A percentile compares a stretch with the other conserved stretches of the same genome.
Conservation (phyloP, 2,329 filamentous ascomycete species). For the Aspergillus brunneoviolaceus region DNA sequence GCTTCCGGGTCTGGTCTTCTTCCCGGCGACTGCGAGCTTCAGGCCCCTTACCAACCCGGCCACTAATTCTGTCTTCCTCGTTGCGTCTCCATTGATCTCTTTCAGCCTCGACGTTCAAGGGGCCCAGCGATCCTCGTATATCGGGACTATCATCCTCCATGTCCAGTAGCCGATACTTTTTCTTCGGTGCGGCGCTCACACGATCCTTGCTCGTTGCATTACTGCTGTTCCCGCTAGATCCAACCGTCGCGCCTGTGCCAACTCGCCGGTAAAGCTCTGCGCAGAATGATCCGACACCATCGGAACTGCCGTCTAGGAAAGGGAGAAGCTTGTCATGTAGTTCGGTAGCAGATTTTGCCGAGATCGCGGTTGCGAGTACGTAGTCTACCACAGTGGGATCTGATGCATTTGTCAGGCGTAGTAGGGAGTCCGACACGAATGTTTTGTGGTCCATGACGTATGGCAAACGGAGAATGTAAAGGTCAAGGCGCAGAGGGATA, state of each 20-base stretch:
- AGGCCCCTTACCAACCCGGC: conserved; percentile 23
- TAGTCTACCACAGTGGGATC: conserved; percentile 59
- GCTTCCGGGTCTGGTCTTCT: conserved; percentile 40
- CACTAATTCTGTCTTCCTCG: conserved; percentile 1
- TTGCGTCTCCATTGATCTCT: conserved; percentile 32
- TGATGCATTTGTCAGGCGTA: conserved; percentile 55
- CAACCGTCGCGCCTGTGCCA: conserved; percentile 22
- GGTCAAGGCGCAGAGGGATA: neutral
- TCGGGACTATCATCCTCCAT: conserved; percentile 51
- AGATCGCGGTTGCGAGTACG: conserved; percentile 54
- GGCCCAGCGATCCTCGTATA: conserved; percentile 31
- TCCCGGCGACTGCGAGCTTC: conserved; percentile 28
- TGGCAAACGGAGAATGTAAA: neutral
- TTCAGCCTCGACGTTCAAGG: conserved; percentile 38
- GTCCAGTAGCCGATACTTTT: conserved; percentile 55
- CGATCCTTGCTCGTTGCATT: conserved; percentile 14
- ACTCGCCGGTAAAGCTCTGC: conserved; percentile 45
- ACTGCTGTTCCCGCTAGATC: conserved; percentile 12
- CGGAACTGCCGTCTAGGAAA: conserved; percentile 53
- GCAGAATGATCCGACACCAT: conserved; percentile 50
- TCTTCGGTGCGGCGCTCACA: conserved; percentile 38
- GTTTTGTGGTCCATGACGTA: conserved; percentile 40
- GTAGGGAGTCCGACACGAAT: conserved; percentile 52
- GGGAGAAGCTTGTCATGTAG: conserved; percentile 53
- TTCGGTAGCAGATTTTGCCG: conserved; percentile 48